Evolutionary conservation across 1,284 basidiomycete species (phyloP).

Genomic region (Pascua guehoae): DNA sequence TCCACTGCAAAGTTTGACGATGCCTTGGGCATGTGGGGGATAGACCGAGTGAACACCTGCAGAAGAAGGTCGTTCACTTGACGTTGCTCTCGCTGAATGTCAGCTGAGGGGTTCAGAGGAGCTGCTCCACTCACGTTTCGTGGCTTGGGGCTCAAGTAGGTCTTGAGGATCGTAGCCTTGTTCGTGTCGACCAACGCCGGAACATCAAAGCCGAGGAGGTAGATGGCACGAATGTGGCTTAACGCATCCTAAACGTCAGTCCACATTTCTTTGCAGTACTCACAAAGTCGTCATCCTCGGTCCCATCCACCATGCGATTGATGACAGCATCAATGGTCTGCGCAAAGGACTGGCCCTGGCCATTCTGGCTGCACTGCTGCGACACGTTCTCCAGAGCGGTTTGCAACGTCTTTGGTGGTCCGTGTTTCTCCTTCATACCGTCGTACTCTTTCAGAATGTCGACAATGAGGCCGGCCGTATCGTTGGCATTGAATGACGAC

Average conservation of each 20-base stretch:
- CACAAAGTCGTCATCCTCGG: conserved; percentile 32
- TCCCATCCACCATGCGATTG: conserved; percentile 77
- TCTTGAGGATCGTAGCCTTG: conserved; percentile 33
- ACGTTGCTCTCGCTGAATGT: conserved; percentile 70
- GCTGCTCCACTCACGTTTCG: conserved; percentile 28
- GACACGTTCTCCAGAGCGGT: conserved; percentile 2
- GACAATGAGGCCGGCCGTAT: conserved; percentile 74
- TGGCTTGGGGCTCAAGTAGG: conserved; percentile 26
- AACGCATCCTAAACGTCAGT: conserved; percentile 28
- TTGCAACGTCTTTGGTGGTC: background rate
- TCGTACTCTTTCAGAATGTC: conserved; percentile 74
- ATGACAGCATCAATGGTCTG: conserved; percentile 76
- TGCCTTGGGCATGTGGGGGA: conserved; percentile 83
- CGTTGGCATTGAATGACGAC: conserved; percentile 7
- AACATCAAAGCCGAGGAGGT: conserved; percentile 31
- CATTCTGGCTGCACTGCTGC: conserved; percentile 3
- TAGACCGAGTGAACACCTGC: conserved; percentile 77
- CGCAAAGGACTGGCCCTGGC: conserved; percentile 19
- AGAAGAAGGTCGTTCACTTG: conserved; percentile 76
- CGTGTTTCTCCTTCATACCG: conserved; percentile 61
- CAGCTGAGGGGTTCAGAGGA: conserved; percentile 5
- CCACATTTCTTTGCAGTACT: conserved; percentile 1
- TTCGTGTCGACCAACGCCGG: conserved; percentile 36
- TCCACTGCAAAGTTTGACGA: conserved; percentile 80
- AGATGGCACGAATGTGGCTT: conserved; percentile 40